Conservation (phyloP, 1,284 basidiomycete genomes). For the Sporisorium scitamineum region DNA sequence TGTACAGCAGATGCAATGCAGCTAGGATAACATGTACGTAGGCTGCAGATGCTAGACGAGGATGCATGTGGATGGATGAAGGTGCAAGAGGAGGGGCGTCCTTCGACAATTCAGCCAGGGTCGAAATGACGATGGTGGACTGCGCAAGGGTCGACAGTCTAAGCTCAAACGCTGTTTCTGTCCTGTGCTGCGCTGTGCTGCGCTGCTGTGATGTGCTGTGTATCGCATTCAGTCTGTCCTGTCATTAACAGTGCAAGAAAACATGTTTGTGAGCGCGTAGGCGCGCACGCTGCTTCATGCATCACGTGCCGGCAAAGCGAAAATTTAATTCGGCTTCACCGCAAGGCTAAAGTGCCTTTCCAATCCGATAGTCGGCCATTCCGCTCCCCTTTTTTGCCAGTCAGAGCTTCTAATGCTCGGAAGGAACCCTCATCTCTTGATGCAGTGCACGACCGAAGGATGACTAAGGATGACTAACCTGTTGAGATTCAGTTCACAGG, state of each 20-base stretch:
- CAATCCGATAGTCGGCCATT: too few species aligned
- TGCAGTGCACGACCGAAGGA: background rate
- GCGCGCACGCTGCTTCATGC: slow-evolving; percentile 4
- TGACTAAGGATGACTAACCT: too few species aligned
- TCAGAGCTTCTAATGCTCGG: too few species aligned
- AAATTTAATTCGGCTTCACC: slow-evolving; percentile 6
- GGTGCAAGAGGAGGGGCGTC: background rate
- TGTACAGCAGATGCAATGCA: background rate
- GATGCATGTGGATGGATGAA: slow-evolving; percentile 2
- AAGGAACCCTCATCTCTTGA: too few species aligned
- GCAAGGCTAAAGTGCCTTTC: background rate
- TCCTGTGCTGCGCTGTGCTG: slow-evolving; percentile 1
- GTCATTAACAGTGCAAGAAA: too few species aligned
- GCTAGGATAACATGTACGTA: background rate
- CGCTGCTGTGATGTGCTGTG: slow-evolving; percentile 5
- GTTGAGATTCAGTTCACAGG: too few species aligned
- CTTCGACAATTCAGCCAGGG: background rate
- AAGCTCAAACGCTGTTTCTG: background rate
- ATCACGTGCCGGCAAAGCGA: slow-evolving; percentile 33
- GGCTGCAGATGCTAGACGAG: slow-evolving; percentile 1
- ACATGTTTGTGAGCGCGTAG: slow-evolving; percentile 42
- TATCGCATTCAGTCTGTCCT: background rate
- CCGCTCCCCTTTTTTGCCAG: too few species aligned
- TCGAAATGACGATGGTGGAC: background rate
- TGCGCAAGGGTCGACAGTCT: background rate